These are phyloP conservation scores for Pseudogymnoascus sp. DNA, from an alignment of 2,329 filamentous ascomycete genomes.

Conservation along the genomic window DNA sequence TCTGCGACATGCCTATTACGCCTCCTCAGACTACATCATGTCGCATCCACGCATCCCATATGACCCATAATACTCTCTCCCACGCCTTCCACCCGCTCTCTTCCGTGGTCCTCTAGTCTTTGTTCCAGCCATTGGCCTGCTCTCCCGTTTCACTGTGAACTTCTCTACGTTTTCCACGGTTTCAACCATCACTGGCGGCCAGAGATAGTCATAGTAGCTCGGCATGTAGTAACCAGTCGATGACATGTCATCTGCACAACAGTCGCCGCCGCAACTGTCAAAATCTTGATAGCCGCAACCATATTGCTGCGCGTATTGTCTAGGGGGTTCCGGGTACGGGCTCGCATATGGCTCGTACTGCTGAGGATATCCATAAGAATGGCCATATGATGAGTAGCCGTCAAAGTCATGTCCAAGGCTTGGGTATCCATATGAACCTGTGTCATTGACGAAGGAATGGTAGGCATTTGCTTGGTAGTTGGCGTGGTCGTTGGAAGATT, in stretches of 20 bases:
- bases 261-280: neutral
- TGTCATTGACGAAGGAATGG: neutral
- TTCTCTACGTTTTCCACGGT: neutral
- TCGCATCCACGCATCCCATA: neutral
- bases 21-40: neutral
- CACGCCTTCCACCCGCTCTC: neutral
- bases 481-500: neutral
- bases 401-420: neutral
- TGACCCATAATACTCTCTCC: neutral
- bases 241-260: neutral
- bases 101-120: neutral
- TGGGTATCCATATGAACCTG: neutral
- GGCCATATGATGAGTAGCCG: neutral
- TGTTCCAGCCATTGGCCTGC: neutral
- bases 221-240: neutral
- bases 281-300: neutral
- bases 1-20: conserved; percentile 30
- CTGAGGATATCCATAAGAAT: neutral
- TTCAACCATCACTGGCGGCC: neutral
- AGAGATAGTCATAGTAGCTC: neutral
- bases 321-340: neutral
- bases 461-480: neutral
- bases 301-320: neutral
- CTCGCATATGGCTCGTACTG: neutral
- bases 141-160: neutral